phyloP scores from a whole-genome alignment of 2,329 filamentous ascomycete genomes.

The Neophaeococcomyces aloes region DNA sequence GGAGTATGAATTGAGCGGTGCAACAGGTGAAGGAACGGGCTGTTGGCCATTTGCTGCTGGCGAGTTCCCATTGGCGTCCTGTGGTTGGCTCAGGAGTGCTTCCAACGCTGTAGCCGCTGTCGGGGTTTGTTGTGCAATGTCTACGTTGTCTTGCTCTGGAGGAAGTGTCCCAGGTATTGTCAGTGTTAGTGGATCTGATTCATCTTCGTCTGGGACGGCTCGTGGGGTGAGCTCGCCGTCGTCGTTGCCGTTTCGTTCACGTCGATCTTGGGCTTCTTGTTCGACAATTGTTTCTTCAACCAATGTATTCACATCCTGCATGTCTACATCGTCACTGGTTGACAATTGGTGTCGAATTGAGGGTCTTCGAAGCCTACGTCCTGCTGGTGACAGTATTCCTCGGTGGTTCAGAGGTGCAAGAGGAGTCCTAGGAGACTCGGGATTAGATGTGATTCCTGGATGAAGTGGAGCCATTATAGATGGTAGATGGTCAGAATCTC shows the following conservation, averaged over 20 bases:
- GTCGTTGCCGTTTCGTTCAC: neutral
- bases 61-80: constrained; percentile 61
- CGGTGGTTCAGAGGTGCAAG: constrained; percentile 54
- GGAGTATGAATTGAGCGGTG: constrained; percentile 61
- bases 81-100: constrained; percentile 54
- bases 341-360: constrained; percentile 86
- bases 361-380: constrained; percentile 57
- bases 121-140: constrained; percentile 76
- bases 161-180: constrained; percentile 71
- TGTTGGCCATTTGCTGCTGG: constrained; percentile 56
- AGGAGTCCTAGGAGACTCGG: constrained; percentile 81
- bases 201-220: constrained; percentile 80
- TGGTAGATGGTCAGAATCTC: constrained; percentile 70
- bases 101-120: constrained; percentile 79
- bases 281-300: constrained; percentile 42
- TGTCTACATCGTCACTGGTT: constrained; percentile 74
- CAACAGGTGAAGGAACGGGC: constrained; percentile 60
- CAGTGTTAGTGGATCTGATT: constrained; percentile 62
- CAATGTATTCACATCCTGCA: constrained; percentile 69
- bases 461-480: constrained; percentile 67
- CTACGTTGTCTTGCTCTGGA: constrained; percentile 77
- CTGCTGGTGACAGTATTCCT: constrained; percentile 43
- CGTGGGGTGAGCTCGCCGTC: constrained; percentile 44
- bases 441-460: constrained; percentile 68
- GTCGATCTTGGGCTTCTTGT: constrained; percentile 53